Evolutionary conservation across 768 basidiomycete species (phyloP), one percentile per base, ranked within the genome.

Genomic region (Panaeolus papilionaceus): DNA sequence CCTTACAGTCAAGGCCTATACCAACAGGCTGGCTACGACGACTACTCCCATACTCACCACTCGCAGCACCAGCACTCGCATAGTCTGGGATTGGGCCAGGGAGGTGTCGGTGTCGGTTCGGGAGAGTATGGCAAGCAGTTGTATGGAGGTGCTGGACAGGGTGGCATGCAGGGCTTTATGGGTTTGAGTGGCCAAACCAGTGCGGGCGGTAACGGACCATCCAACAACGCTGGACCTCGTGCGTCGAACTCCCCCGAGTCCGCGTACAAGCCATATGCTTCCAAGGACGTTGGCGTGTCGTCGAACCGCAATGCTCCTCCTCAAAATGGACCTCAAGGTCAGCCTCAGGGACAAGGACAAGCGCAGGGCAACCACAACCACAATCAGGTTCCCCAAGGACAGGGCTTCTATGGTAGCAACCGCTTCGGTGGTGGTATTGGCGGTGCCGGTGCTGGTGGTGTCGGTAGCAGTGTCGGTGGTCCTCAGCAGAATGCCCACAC

Each of bases 191-290:
- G 79, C 37, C 84, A 84, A 65, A 82, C 85, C 66, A 77, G 76
- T 0, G 76, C 78, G 0, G 78, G 81, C 58, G 75, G 80, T 51
- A 76, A 76, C 16, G 81, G 76, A 0, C 79, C 81, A 69, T 77
- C 83, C 0, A 75, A 80, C 20, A 79, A 77, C 67, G 75, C 83
- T 42, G 89, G 85, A 4, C 85, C 85, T 11, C 79, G 85, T 14
- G 81, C 83, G 20, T 86, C 84, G 39, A 81, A 83, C 14, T 92
- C 91, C 6, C 92, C 92, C 0, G 92, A 93, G 77, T 80, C 87
- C 8, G 79, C 90, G 16, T 93, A 92, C 79, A 93, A 94, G 74
- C 89, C 91, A 11, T 93, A 93, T 73, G 86, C 85, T 4, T 80
- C 84, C 11, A 92, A 92, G 80, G 92, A 91, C 66, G 86, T 86